These are phyloP conservation scores for Trametes punicea DNA, from an alignment of 768 basidiomycete species.

Conservation along the genomic window DNA sequence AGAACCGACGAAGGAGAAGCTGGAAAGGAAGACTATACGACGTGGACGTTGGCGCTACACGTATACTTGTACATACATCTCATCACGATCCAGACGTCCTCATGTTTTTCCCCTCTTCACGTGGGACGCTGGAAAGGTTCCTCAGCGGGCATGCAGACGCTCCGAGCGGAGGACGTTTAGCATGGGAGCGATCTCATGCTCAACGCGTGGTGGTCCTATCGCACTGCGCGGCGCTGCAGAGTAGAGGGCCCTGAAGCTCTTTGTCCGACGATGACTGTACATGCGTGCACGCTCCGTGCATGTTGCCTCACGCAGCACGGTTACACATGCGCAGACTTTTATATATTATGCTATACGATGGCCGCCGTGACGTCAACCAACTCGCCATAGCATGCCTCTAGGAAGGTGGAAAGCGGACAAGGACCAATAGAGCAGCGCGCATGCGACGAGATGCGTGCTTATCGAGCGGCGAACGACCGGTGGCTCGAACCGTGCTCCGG, in stretches of 20 bases:
- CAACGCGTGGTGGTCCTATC: slow-evolving; percentile 4
- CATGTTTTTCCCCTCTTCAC: not conserved
- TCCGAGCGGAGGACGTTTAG: not conserved
- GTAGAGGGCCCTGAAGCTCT: not conserved
- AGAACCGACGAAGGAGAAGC: slow-evolving; percentile 1
- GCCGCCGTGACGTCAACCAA: slow-evolving; percentile 6
- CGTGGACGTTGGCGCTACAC: not conserved
- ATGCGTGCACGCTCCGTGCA: slow-evolving; percentile 4
- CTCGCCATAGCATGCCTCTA: too few relatives aligned
- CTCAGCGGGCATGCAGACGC: not conserved
- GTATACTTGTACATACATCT: slow-evolving; percentile 13
- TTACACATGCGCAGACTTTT: too few relatives aligned
- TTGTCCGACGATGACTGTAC: not conserved
- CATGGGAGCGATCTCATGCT: not conserved
- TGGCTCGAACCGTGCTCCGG: too few relatives aligned
- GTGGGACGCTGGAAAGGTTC: not conserved
- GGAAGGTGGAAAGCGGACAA: too few relatives aligned
- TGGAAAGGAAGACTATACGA: not conserved
- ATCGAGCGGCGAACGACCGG: too few relatives aligned
- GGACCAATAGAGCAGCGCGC: too few relatives aligned
- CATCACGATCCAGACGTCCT: slow-evolving; percentile 4
- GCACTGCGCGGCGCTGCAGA: not conserved
- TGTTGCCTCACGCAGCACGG: not conserved
- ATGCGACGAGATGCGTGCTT: too few relatives aligned
- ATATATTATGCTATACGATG: too few relatives aligned